phyloP scores from a whole-genome alignment of 805 yeast genomes.

The Cyberlindnera japonica region DNA sequence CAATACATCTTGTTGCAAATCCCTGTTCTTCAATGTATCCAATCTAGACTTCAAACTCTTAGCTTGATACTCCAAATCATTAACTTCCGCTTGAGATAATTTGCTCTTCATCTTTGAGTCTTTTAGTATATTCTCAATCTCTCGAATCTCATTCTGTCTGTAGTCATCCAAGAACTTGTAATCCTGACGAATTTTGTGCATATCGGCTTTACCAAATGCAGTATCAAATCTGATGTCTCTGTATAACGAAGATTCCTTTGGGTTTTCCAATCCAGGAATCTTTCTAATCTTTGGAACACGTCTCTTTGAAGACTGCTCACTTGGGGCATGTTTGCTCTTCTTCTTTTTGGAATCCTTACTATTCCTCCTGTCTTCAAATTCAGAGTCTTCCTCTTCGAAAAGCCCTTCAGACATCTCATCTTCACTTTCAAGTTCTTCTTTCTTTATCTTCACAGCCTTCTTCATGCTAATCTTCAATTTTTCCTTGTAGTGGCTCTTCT shows the following conservation, averaged over 20 bases:
- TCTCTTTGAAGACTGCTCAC: conserved; percentile 69
- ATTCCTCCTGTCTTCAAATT: conserved; percentile 20
- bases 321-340: conserved; percentile 81
- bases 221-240: conserved; percentile 89
- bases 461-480: conserved; percentile 7
- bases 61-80: conserved; percentile 50
- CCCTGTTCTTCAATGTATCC: conserved; percentile 68
- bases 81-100: conserved; percentile 41
- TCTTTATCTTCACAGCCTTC: conserved; percentile 20
- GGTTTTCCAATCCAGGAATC: conserved; percentile 60
- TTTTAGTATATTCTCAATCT: conserved; percentile 52
- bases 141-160: conserved; percentile 65
- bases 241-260: conserved; percentile 42
- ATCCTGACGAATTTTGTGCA: conserved; percentile 61
- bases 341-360: conserved; percentile 26
- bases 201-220: conserved; percentile 81
- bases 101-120: conserved; percentile 45
- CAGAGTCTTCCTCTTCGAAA: conserved; percentile 30
- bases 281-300: conserved; percentile 69
- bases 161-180: conserved; percentile 86
- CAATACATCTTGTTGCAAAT: conserved; percentile 67
- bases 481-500: not conserved
- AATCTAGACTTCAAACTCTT: conserved; percentile 65
- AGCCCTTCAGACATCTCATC: conserved; percentile 35
- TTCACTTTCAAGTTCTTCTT: conserved; percentile 15